phyloP scores from a whole-genome alignment of 73 alveolate species.

The Paramecium sonneborni region DNA sequence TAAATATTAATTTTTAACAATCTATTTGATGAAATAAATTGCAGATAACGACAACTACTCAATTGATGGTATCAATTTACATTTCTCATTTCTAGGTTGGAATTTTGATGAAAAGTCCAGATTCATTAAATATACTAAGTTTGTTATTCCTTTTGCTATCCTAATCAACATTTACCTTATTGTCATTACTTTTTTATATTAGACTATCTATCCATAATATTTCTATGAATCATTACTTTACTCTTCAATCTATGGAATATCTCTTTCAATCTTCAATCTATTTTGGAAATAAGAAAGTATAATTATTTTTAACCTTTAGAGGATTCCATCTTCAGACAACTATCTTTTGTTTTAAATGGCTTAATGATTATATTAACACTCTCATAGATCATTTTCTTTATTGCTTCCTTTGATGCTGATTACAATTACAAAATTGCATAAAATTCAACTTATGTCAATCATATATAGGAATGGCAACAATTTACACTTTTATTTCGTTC shows the following conservation, averaged over 20 bases:
- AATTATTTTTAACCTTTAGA: not conserved
- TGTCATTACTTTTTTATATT: not conserved
- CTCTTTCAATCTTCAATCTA: not conserved
- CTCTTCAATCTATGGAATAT: not conserved
- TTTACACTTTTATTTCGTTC: not conserved
- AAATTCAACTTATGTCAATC: not conserved
- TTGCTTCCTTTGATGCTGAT: conserved; percentile 12
- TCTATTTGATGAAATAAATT: not conserved
- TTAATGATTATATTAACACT: not conserved
- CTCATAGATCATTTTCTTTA: not conserved
- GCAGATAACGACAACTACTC: conserved; percentile 21
- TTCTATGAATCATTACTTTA: not conserved
- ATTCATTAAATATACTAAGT: not conserved
- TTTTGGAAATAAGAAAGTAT: conserved; percentile 8
- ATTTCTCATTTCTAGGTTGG: not conserved
- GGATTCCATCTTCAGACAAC: not conserved
- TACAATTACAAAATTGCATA: not conserved
- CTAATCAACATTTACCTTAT: not conserved
- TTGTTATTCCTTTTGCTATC: not conserved
- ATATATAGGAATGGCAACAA: not conserved
- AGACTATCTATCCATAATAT: not conserved
- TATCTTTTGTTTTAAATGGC: not conserved
- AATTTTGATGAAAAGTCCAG: not conserved
- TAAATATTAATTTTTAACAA: not conserved
- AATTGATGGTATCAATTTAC: conserved; percentile 6